Evolutionary conservation across 1,284 basidiomycete genomes (phyloP).

Genomic region (Ganoderma resinaceum): DNA sequence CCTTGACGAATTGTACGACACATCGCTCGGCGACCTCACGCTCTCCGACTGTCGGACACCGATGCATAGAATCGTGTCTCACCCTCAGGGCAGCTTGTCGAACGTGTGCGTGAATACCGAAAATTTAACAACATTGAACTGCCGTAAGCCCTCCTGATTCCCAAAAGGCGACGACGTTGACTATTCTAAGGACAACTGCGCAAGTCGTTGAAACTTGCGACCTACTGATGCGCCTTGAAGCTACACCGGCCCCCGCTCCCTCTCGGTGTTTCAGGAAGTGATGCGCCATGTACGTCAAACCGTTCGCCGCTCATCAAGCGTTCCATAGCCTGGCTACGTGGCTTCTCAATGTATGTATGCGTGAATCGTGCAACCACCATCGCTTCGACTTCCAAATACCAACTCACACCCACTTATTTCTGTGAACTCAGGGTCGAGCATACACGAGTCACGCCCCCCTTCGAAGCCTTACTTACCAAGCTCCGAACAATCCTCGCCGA

Average conservation of each 20-base stretch:
- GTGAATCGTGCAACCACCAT: background rate
- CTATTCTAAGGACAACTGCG: background rate
- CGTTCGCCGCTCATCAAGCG: background rate
- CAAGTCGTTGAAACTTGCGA: background rate
- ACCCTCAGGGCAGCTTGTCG: background rate
- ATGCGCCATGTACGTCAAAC: background rate
- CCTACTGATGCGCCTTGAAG: background rate
- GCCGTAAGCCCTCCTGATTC: background rate
- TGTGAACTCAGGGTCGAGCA: background rate
- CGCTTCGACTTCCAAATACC: background rate
- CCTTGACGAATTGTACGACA: background rate
- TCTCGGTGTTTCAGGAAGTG: background rate
- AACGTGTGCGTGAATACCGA: background rate
- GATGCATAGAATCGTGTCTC: background rate
- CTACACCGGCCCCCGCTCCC: background rate
- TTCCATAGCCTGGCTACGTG: background rate
- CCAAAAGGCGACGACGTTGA: background rate
- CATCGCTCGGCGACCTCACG: background rate
- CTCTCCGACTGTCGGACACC: background rate
- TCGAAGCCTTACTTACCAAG: background rate
- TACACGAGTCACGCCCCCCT: background rate
- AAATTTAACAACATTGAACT: background rate
- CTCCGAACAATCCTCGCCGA: background rate
- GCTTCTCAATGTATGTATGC: background rate
- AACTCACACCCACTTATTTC: background rate